Conservation (phyloP, 768 basidiomycete genomes). For the Termitomyces sp. region DNA sequence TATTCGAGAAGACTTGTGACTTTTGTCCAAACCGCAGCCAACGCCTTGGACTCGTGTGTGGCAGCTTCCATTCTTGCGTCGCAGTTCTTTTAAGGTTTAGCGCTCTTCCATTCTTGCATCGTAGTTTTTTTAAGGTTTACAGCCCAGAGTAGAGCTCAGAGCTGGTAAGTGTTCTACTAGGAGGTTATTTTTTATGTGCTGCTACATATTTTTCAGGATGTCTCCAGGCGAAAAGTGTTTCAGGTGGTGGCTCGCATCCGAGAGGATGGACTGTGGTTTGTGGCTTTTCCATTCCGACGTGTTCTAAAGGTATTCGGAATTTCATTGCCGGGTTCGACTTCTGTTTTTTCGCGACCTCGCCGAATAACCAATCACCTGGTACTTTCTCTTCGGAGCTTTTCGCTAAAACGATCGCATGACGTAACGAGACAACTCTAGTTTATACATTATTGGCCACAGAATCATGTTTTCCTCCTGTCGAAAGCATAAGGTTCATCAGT, state of each 20-base stretch:
- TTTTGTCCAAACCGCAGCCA: too few species aligned
- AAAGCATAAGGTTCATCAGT: not conserved
- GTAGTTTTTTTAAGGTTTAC: too few species aligned
- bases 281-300: not conserved
- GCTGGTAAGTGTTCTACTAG: too few species aligned
- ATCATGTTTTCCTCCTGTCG: not conserved
- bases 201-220: not conserved
- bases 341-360: not conserved
- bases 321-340: not conserved
- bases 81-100: not conserved
- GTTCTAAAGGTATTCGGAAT: not conserved
- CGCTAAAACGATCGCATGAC: not conserved
- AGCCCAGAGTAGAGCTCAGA: not conserved
- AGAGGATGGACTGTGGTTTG: not conserved
- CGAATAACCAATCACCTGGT: too few species aligned
- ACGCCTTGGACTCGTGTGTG: not conserved
- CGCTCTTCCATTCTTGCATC: not conserved
- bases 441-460: not conserved
- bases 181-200: too few species aligned
- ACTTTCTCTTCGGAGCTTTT: not conserved
- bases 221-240: too few species aligned
- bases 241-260: too few species aligned
- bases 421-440: not conserved
- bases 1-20: too few species aligned
- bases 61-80: not conserved